Evolutionary conservation across 2,329 filamentous ascomycete species (phyloP), one percentile per base, ranked within the genome.

Genomic region (Lasiodiplodia sp.): DNA sequence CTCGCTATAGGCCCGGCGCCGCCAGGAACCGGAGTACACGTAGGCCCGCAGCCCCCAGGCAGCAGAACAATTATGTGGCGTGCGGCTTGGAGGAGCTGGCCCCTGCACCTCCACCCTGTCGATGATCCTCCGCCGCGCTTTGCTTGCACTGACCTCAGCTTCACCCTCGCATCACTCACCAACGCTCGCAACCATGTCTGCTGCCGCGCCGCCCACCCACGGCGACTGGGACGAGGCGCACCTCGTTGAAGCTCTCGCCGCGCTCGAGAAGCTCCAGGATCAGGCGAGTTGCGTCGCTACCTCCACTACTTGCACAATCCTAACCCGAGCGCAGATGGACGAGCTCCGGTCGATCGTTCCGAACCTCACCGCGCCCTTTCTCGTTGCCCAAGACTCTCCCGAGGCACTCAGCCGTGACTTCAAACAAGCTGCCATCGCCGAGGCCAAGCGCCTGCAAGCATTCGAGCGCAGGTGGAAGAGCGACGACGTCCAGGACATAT

Each of bases 211-310:
- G 14, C 28, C 7, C 16, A 28, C 23, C 60, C 25, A 51, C 44
- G 11, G 40, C 53, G 11, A 51, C 49, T 81, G 79, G 79, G 79
- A 80, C 65, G 80, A 82, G 73, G 74, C 75, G 57, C 77, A 79
- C 68, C 80, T 78, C 70, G 77, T 76, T 72, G 76, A 77, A 68
- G 82, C 81, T 2, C 80, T 85, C 51, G 80, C 80, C 40, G 78
- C 81, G 56, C 76, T 85, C 23, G 81, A 83, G 71, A 73, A 75
- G 51, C 75, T 85, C 4, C 80, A 83, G 71, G 75, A 79, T 52
- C 79, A 83, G 74, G 83, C 82, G 70, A 28, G 69, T 58, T 16
- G 14, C 11, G 16, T 25, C 23, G 28, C 18, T 21, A 49, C n/a
- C 25, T 25, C 51, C 31, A 34, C 8, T 34, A 10, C 31, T 66